Evolutionary conservation across 352 stramenopile species (phyloP), one percentile per base, ranked within the genome.

Genomic region (Globisporangium heterothallicum): DNA sequence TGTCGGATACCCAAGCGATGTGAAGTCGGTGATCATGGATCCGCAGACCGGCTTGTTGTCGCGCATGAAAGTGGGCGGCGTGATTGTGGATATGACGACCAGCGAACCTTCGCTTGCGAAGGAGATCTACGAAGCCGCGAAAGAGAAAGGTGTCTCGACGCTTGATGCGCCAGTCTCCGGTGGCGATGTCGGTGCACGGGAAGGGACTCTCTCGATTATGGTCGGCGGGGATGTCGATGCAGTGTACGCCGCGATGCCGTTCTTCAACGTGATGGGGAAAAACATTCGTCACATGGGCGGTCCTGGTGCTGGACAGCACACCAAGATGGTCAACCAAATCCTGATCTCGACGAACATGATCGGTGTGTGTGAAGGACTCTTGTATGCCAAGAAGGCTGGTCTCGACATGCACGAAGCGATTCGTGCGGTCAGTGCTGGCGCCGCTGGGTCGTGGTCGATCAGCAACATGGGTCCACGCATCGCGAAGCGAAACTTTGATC

Each of bases 321-420:
- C 87, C 16, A 96, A 97, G 72, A 94, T 95, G 84, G 86, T 97
- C 50, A 97, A 96, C 63, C 88, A 97, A 57, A 89, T 93, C 57
- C 53, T 92, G 61, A 94, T 94, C 49, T 75, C 80, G 35, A 91
- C 80, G 41, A 90, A 86, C 58, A 94, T 94, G 84, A 92, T 96
- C 47, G 88, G 86, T 29, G 81, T 96, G 10, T 80, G 88, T 10
- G 88, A 97, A 68, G 78, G 85, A 6, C 60, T 97, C 47, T 53
- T 97, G 27, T 96, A 96, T 61, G 86, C 84, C 22, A 88, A 94
- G 63, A 86, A 82, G 46, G 85, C 79, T 29, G 88, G 88, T 8
- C 61, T 97, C 21, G 81, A 96, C 51, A 80, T 95, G 65, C 71
- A 93, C 42, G 85, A 96, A 70, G 79, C 84, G 5, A 96, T 97